Conservation (phyloP, 305 asterid genomes). For the Caryopteris hybrid region DNA sequence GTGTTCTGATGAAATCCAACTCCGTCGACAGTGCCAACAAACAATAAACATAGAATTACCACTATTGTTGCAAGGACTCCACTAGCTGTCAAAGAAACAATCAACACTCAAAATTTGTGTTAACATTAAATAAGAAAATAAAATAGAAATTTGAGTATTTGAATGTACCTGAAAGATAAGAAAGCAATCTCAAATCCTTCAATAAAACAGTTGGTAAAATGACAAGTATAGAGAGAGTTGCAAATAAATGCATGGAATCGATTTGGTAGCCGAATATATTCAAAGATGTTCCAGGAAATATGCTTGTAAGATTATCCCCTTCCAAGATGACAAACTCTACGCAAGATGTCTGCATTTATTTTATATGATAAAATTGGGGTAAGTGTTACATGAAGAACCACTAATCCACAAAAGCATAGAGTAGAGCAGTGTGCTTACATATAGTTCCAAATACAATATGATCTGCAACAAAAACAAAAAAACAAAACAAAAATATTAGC, state of each 20-base stretch:
- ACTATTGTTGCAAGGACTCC: constrained; percentile 67
- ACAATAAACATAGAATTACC: constrained; percentile 52
- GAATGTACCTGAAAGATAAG: constrained; percentile 76
- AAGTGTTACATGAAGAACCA: neutral
- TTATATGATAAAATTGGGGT: constrained; percentile 8
- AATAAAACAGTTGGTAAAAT: constrained; percentile 79
- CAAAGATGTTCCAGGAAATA: constrained; percentile 68
- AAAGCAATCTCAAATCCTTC: constrained; percentile 70
- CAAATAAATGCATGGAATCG: constrained; percentile 70
- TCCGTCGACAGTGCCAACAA: constrained; percentile 55
- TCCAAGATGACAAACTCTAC: constrained; percentile 81
- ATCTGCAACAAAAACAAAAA: constrained; percentile 48
- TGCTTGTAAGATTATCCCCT: constrained; percentile 77
- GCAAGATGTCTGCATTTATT: constrained; percentile 59
- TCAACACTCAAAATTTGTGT: neutral
- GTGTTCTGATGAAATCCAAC: constrained; percentile 64
- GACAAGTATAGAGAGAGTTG: constrained; percentile 41
- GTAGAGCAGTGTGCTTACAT: constrained; percentile 51
- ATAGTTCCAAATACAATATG: constrained; percentile 70
- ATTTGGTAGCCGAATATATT: constrained; percentile 46
- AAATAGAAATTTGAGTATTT: neutral
- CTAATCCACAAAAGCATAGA: neutral
- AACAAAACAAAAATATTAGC: too few species aligned
- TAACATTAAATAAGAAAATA: neutral
- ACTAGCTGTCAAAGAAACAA: constrained; percentile 51